Base-by-base conservation (phyloP, 352 stramenopile genomes). In the Thraustochytrium striatum region DNA sequence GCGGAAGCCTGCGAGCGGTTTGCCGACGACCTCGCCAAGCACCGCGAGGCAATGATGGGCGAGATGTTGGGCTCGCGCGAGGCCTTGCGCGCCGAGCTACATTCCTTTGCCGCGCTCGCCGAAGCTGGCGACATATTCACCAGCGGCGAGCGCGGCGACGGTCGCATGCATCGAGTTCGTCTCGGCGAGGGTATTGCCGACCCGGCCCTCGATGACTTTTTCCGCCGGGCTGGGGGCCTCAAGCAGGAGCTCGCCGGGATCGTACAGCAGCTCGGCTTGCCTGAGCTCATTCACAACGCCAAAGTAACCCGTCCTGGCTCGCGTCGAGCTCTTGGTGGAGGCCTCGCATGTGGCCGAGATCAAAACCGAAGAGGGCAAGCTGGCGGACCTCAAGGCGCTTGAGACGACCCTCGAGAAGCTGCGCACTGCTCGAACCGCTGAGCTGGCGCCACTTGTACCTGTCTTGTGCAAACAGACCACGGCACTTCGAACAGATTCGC, bases 281-380 rank as follows among this genome's bases (percentile, higher is more conserved):
- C 87, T 2, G 85, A 93, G 53, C 87, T 96, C 41, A 93, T 95
- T 47, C 94, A 95, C 84, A 81, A 84, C 30, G 58, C 72, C 3
- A 86, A 91, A 21, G 13, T 95, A 69, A 9, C 19, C 35, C 16
- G 80, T 80, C 19, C 16, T 68, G 32, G 59, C 55, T 13, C 75
- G 81, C 19, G 50, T 82, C 11, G 58, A 81, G 43, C 57, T 85
- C 1, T 57, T 96, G 28, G 61, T 90, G 1, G 92, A 88, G 69
- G 88, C 89, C 0, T 35, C 91, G 16, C 86, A 88, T 1, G 72
- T 95, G 11, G 85, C 86, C 59, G 55, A 36, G 21, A 82, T 93
- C 25, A 89, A 94, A 82, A 89, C 93, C 55, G 82, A 82, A 8
- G 89, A 94, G 72, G 91, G 91, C 44, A 96, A 96, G 81, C 81